Evolutionary conservation across 192 early-diverging fungal species (phyloP), one percentile per base, ranked within the genome.

Genomic region (Physocladia obscura): DNA sequence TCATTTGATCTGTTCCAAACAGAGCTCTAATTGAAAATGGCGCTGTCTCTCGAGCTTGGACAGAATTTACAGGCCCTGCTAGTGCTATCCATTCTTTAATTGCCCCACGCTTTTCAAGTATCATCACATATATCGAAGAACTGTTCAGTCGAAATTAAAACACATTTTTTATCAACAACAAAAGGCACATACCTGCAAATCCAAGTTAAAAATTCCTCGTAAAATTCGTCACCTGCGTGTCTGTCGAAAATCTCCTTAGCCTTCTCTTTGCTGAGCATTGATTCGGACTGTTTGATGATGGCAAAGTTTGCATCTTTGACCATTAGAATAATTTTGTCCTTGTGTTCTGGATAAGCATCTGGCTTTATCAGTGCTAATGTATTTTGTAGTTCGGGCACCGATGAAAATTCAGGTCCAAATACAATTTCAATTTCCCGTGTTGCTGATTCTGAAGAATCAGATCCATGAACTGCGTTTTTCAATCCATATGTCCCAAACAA

Each of bases 331-430:
- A 86, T 86, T 51, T 73, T 70, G 48, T 83, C 79, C 56, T 80
- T 80, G 6, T 81, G 69, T 2, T 67, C 19, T 2, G 75, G 77
- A 71, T 84, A 83, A 13, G 79, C 81, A 55, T 85, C 84, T 30
- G 84, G 84, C 63, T 85, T 85, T 59, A 85, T 82, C 22, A 85
- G 62, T 4, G 84, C 84, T 32, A 77, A 27, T 1, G 84, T 85
- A n/a, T 75, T 54, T 61, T 85, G 67, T 39, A 29, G 31, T 57
- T 77, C 56, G 47, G 70, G 37, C 62, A 67, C 17, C 57, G 76
- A 19, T 0, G 31, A 38, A 8, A 54, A 57, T 38, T 62, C 70
- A 1, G 19, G 29, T 38, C 74, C 75, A 67, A 81, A 82, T 34
- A 82, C 38, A 39, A 80, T n/a, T 6, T 50, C 58, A 21, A 76